These are phyloP conservation scores for Starmera dryadoides DNA, from an alignment of 805 yeast species.

Conservation along the genomic window DNA sequence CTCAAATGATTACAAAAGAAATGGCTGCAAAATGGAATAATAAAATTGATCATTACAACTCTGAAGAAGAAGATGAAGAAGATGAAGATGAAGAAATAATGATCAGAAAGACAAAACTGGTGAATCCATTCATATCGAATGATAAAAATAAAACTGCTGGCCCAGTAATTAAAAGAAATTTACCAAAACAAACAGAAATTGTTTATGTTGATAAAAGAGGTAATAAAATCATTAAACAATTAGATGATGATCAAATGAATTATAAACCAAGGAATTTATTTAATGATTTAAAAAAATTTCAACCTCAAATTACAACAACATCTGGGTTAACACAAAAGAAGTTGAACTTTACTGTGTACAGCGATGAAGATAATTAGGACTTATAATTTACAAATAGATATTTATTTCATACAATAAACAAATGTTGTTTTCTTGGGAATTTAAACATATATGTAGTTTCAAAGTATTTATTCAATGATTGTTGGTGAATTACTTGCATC, in stretches of 20 bases:
- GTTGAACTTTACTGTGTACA: slow-evolving; percentile 1
- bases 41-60: slow-evolving; percentile 8
- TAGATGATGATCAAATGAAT: slow-evolving; percentile 14
- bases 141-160: background rate
- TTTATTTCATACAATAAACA: too few relatives aligned
- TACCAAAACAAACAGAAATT: slow-evolving; percentile 16
- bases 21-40: slow-evolving; percentile 27
- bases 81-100: slow-evolving; percentile 2
- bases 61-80: slow-evolving; percentile 13
- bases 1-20: slow-evolving; percentile 24
- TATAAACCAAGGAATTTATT: slow-evolving; percentile 24
- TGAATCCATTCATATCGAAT: slow-evolving; percentile 17
- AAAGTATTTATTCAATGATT: too few relatives aligned
- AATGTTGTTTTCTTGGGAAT: too few relatives aligned
- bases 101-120: slow-evolving; percentile 7
- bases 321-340: background rate
- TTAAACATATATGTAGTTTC: too few relatives aligned
- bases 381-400: too few relatives aligned
- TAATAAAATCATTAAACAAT: slow-evolving; percentile 18
- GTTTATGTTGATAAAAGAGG: slow-evolving; percentile 29
- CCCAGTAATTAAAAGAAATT: slow-evolving; percentile 11
- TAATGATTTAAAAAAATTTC: slow-evolving; percentile 5
- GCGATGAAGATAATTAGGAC: background rate
- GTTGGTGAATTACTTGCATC: too few relatives aligned
- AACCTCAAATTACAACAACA: background rate